Evolutionary conservation across 768 basidiomycete genomes (phyloP).

Genomic region (Russula dissimulans): DNA sequence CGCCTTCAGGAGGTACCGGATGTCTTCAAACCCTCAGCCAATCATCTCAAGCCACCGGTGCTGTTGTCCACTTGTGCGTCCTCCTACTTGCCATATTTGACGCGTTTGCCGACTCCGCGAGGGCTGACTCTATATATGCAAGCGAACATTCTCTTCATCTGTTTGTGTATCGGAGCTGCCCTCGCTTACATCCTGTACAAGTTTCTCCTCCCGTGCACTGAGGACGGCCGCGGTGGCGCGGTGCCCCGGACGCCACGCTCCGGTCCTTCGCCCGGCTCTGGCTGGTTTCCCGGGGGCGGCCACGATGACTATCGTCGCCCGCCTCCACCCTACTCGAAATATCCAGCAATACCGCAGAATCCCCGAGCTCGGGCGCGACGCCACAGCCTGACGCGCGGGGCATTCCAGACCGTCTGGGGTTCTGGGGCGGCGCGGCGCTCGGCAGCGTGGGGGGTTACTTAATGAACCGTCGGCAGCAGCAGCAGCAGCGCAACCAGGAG

Average conservation of each 20-base stretch:
- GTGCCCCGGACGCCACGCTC: slow-evolving; percentile 27
- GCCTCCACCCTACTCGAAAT: slow-evolving; percentile 46
- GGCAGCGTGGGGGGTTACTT: slow-evolving; percentile 62
- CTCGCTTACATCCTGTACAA: slow-evolving; percentile 47
- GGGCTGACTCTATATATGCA: not conserved
- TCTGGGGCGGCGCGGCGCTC: slow-evolving; percentile 75
- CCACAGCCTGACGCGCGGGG: not conserved
- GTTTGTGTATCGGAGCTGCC: slow-evolving; percentile 28
- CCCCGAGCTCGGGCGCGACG: not conserved
- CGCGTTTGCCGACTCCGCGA: not conserved
- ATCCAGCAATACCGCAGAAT: slow-evolving; percentile 32
- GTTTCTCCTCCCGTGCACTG: slow-evolving; percentile 47
- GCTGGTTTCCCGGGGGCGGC: slow-evolving; percentile 43
- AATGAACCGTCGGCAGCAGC: slow-evolving; percentile 26
- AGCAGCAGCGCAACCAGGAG: slow-evolving; percentile 17
- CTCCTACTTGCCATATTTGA: not conserved
- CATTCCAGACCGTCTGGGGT: slow-evolving; percentile 42
- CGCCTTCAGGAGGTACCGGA: slow-evolving; percentile 61
- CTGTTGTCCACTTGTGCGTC: not conserved
- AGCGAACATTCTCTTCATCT: slow-evolving; percentile 3
- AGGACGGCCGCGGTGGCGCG: slow-evolving; percentile 22
- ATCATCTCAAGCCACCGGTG: not conserved
- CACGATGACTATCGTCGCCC: slow-evolving; percentile 33
- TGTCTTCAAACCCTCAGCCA: slow-evolving; percentile 20
- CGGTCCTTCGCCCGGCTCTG: slow-evolving; percentile 26